These are phyloP conservation scores for Nitzschia sp. DNA, from an alignment of 108 stramenopile genomes.

Conservation along the genomic window DNA sequence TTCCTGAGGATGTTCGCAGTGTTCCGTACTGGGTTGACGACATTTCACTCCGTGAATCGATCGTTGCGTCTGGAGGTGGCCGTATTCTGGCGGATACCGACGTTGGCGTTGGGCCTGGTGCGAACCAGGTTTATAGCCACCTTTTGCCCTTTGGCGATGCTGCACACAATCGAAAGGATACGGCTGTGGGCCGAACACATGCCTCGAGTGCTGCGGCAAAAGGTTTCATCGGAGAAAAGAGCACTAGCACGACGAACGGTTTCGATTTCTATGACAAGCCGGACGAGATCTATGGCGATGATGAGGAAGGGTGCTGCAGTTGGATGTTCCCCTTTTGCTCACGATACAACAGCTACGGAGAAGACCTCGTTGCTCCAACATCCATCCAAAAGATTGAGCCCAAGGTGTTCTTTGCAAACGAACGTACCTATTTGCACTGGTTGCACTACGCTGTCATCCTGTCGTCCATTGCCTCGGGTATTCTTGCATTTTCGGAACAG, in stretches of 20 bases:
- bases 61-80: constrained; percentile 72
- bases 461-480: constrained; percentile 78
- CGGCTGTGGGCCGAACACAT: constrained; percentile 77
- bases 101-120: constrained; percentile 77
- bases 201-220: constrained; percentile 46
- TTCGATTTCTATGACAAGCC: constrained; percentile 41
- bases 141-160: constrained; percentile 83
- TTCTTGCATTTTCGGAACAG: constrained; percentile 77
- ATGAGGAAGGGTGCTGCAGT: constrained; percentile 48
- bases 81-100: constrained; percentile 66
- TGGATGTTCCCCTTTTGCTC: constrained; percentile 84
- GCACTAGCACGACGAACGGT: constrained; percentile 27
- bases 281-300: constrained; percentile 44
- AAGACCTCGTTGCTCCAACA: constrained; percentile 75
- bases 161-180: constrained; percentile 65
- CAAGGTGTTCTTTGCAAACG: constrained; percentile 97
- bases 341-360: constrained; percentile 51
- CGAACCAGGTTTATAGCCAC: constrained; percentile 85
- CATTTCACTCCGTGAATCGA: constrained; percentile 86
- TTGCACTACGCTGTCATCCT: constrained; percentile 85
- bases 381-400: constrained; percentile 96
- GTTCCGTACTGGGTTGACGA: constrained; percentile 99
- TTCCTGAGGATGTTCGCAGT: constrained; percentile 91
- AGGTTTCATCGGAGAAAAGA: constrained; percentile 41
- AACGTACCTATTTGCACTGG: constrained; percentile 97